Evolutionary conservation across 2,329 filamentous ascomycete genomes (phyloP).

Genomic region (Arthrobotrys pseudoclavata): DNA sequence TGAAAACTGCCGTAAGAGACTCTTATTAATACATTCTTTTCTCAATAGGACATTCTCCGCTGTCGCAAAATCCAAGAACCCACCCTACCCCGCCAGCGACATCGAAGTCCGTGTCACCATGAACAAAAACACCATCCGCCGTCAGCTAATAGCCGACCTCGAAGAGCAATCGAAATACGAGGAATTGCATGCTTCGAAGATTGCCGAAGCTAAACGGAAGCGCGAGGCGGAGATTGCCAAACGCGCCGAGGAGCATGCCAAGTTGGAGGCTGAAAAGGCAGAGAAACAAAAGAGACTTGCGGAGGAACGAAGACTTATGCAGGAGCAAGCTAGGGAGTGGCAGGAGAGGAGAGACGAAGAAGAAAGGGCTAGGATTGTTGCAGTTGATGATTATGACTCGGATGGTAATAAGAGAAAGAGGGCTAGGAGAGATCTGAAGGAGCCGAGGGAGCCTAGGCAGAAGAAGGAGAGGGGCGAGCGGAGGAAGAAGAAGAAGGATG

Average conservation of each 20-base stretch:
- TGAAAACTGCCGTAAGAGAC: not conserved
- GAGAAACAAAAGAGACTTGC: slow-evolving; percentile 82
- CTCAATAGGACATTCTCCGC: slow-evolving; percentile 69
- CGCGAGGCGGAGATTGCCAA: slow-evolving; percentile 83
- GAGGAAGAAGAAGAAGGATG: slow-evolving; percentile 54
- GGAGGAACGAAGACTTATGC: slow-evolving; percentile 86
- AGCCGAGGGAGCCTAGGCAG: slow-evolving; percentile 35
- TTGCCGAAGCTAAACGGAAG: slow-evolving; percentile 82
- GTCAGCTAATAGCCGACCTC: slow-evolving; percentile 87
- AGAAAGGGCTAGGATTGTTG: slow-evolving; percentile 18
- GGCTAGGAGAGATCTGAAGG: slow-evolving; percentile 32
- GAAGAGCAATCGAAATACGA: slow-evolving; percentile 91
- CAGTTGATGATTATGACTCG: slow-evolving; percentile 29
- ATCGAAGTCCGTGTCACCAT: slow-evolving; percentile 97
- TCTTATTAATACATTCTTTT: slow-evolving; percentile 13
- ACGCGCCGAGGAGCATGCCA: slow-evolving; percentile 77
- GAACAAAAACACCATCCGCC: slow-evolving; percentile 93
- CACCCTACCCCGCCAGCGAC: slow-evolving; percentile 90
- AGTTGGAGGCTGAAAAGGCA: slow-evolving; percentile 75
- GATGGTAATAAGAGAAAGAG: slow-evolving; percentile 51
- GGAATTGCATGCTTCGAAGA: slow-evolving; percentile 88
- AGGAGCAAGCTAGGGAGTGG: slow-evolving; percentile 71
- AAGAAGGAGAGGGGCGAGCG: slow-evolving; percentile 35
- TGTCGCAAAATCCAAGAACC: slow-evolving; percentile 74
- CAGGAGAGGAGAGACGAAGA: slow-evolving; percentile 51